These are phyloP conservation scores for Porphyrellus cyaneotinctus DNA, from an alignment of 768 basidiomycete genomes.

Conservation along the genomic window DNA sequence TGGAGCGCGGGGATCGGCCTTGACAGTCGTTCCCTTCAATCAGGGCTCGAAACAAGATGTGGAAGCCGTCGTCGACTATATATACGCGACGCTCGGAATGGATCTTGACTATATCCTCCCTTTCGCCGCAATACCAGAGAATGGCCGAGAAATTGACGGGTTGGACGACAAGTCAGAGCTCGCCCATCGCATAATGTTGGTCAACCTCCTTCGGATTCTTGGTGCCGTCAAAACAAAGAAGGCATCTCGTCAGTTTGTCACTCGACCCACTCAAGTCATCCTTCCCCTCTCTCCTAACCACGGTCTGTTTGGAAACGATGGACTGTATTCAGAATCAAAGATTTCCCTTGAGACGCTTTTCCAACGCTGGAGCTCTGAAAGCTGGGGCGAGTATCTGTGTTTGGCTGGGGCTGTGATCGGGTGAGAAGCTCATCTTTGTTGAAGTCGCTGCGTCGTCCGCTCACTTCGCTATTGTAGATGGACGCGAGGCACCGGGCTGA, in stretches of 20 bases:
- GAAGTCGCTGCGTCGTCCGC: conserved; percentile 6
- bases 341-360: conserved; percentile 97
- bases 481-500: conserved; percentile 97
- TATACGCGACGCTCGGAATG: conserved; percentile 91
- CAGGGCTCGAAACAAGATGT: conserved; percentile 99
- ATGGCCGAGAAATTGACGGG: conserved; percentile 96
- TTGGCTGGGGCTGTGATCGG: conserved; percentile 98
- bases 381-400: conserved; percentile 99
- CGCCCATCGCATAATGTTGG: conserved; percentile 98
- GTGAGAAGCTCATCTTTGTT: conserved; percentile 40
- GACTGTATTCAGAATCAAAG: conserved; percentile 97
- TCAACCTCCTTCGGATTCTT: conserved; percentile 91
- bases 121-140: conserved; percentile 97
- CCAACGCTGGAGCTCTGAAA: conserved; percentile 96
- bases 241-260: conserved; percentile 93
- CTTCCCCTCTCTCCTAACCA: conserved; percentile 98
- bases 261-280: conserved; percentile 97
- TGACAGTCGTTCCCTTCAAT: conserved; percentile 98
- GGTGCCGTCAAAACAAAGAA: conserved; percentile 99
- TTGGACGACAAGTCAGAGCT: conserved; percentile 97
- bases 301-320: conserved; percentile 96
- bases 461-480: conserved; percentile 48
- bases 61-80: conserved; percentile 96
- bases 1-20: conserved; percentile 92
- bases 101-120: conserved; percentile 98